A percentile compares a stretch with the other conserved stretches of the same genome.
Evolutionary conservation across 2,329 filamentous ascomycete species (phyloP).

Genomic region (Daldinia sp.): DNA sequence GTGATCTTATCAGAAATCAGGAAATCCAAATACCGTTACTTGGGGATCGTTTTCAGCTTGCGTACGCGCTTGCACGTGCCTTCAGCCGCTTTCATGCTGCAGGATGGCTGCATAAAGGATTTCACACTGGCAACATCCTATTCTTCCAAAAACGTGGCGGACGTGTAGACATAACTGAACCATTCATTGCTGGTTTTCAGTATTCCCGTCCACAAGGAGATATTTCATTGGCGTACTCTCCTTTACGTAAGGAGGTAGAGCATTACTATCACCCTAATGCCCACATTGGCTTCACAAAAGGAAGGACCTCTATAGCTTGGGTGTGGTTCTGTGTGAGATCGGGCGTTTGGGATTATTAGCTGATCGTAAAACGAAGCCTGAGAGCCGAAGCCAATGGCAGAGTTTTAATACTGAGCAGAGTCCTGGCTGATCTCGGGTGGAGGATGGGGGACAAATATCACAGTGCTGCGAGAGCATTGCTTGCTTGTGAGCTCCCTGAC

Average conservation of each 20-base stretch:
- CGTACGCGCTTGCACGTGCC: constrained; percentile 18
- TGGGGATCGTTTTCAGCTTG: constrained; percentile 23
- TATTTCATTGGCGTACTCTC: constrained; percentile 8
- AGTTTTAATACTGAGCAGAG: constrained; percentile 1
- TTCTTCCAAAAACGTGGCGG: constrained; percentile 6
- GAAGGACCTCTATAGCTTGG: constrained; percentile 29
- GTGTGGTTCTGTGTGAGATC: constrained; percentile 25
- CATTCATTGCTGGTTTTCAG: constrained; percentile 28
- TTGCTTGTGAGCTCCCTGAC: constrained; percentile 16
- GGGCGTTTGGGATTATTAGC: constrained; percentile 21
- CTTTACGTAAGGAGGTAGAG: neutral
- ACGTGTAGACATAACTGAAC: constrained; percentile 7
- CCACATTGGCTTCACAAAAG: neutral
- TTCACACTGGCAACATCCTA: constrained; percentile 23
- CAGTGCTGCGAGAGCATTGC: constrained; percentile 14
- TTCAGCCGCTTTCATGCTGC: constrained; percentile 29
- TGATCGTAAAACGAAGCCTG: neutral
- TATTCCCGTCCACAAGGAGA: constrained; percentile 19
- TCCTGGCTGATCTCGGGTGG: constrained; percentile 24
- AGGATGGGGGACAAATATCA: constrained; percentile 30
- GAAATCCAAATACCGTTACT: constrained; percentile 9
- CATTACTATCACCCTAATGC: neutral
- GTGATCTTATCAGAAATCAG: neutral
- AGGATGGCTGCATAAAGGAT: constrained; percentile 30
- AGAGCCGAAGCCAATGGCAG: constrained; percentile 3